Evolutionary conservation across 441 rosid species (phyloP).

Genomic region (Aquilaria agallochum): DNA sequence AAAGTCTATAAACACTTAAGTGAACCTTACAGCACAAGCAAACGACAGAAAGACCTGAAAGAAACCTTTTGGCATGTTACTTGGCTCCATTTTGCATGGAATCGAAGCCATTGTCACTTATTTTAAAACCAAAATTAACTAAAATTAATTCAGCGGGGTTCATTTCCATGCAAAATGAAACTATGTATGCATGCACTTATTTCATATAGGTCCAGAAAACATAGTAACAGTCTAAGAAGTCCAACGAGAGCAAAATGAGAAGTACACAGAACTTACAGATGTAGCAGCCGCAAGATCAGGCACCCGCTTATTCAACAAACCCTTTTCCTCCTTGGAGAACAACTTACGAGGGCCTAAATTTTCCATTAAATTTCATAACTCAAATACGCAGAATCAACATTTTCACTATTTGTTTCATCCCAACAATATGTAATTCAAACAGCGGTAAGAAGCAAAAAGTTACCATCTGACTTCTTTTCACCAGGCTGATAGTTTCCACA

Average conservation of each 20-base stretch:
- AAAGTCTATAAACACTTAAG: too few relatives aligned
- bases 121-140: neutral
- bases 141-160: neutral
- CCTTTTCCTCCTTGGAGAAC: constrained; percentile 76
- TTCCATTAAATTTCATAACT: constrained; percentile 6
- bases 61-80: too few relatives aligned
- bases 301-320: constrained; percentile 57
- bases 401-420: too few relatives aligned
- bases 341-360: constrained; percentile 53
- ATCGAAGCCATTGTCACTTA: neutral
- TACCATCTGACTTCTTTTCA: constrained; percentile 57
- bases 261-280: constrained; percentile 53
- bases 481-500: constrained; percentile 55
- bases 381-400: neutral
- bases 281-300: constrained; percentile 69
- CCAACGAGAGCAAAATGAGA: constrained; percentile 1
- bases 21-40: too few relatives aligned
- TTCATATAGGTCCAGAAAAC: neutral
- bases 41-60: too few relatives aligned
- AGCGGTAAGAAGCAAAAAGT: too few relatives aligned
- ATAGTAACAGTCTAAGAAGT: neutral
- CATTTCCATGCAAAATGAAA: neutral
- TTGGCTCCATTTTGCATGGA: too few relatives aligned
- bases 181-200: neutral
- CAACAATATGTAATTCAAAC: too few relatives aligned